phyloP scores from a whole-genome alignment of 2,329 filamentous ascomycete species.

The Colletotrichum euphorbiae region DNA sequence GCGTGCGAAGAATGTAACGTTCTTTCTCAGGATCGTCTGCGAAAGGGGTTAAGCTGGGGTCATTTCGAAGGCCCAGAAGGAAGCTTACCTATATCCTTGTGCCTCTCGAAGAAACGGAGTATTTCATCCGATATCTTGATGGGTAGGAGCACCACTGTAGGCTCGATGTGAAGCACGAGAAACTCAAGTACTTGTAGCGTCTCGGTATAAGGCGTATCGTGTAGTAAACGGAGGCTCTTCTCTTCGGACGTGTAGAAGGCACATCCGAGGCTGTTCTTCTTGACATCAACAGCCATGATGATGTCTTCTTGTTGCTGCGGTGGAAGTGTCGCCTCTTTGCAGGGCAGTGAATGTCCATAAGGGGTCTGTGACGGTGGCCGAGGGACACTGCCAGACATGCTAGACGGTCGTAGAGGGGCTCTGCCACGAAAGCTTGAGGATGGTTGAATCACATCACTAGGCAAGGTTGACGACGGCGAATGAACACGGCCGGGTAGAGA shows the following conservation, averaged over 20 bases:
- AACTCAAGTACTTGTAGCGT: slow-evolving; percentile 58
- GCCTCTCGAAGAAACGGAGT: slow-evolving; percentile 45
- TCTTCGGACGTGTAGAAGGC: slow-evolving; percentile 82
- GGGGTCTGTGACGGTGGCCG: background rate
- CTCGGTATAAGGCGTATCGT: slow-evolving; percentile 63
- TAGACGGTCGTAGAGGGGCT: background rate
- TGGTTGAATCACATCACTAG: no score
- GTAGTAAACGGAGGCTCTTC: slow-evolving; percentile 78
- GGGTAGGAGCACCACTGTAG: slow-evolving; percentile 66
- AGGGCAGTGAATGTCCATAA: background rate
- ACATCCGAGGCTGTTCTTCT: slow-evolving; percentile 80
- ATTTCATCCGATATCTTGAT: slow-evolving; percentile 58
- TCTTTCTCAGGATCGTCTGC: slow-evolving; percentile 3
- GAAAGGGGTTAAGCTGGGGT: background rate
- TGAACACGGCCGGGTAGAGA: background rate
- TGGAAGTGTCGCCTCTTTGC: background rate
- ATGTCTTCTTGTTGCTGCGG: slow-evolving; percentile 61
- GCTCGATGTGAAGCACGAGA: slow-evolving; percentile 65
- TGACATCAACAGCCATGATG: slow-evolving; percentile 84
- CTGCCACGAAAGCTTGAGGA: no score
- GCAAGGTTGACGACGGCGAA: background rate
- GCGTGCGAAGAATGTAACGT: slow-evolving; percentile 67
- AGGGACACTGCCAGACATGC: background rate
- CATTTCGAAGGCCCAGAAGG: background rate
- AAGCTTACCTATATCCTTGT: slow-evolving; percentile 34